Evolutionary conservation across 352 stramenopile genomes (phyloP), one percentile per base, ranked within the genome.

Genomic region (Globisporangium parvum): DNA sequence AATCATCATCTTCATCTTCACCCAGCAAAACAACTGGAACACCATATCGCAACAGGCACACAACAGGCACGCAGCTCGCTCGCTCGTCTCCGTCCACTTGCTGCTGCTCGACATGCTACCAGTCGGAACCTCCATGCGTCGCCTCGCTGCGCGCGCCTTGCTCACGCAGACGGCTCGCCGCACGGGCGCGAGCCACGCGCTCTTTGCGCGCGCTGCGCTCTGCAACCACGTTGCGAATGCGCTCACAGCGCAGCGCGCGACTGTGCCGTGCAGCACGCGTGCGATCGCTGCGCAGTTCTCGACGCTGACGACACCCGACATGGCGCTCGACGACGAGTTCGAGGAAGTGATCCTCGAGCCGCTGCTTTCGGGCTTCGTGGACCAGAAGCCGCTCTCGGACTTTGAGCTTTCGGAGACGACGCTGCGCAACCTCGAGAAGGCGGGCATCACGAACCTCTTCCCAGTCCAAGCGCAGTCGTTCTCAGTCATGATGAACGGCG

Each of bases 391-490:
- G 18, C 63, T 92, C 18, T 51, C 72, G 24, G 75, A 87, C 65
- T 92, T 89, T 51, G 59, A 74, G 12, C 60, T 93, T 45, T 90
- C 83, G 59, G 51, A 69, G 21, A 60, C 69, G 55, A 76, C 70
- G n/a, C 58, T 80, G 44, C 57, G 65, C 17, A 91, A 93, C 64
- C 66, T 93, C 53, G 68, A 72, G 37, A 59, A 57, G 21, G 77
- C 45, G 1, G 83, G 83, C 49, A 86, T 93, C 60, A 90, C 83
- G 66, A 78, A 93, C 66, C 65, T 93, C 24, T 93, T 93, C 65
- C 83, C 83, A 0, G 83, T 93, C 39, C 83, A 93, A 66, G 79
- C 79, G 40, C 76, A 91, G 60, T 94, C 85, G 59, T 93, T 91
- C 55, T 63, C 80, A 15, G 67, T 86, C 24, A 89, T 92, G 76